Conservation (phyloP, 768 basidiomycete species). For the Boletus pseudo-olivaceus region DNA sequence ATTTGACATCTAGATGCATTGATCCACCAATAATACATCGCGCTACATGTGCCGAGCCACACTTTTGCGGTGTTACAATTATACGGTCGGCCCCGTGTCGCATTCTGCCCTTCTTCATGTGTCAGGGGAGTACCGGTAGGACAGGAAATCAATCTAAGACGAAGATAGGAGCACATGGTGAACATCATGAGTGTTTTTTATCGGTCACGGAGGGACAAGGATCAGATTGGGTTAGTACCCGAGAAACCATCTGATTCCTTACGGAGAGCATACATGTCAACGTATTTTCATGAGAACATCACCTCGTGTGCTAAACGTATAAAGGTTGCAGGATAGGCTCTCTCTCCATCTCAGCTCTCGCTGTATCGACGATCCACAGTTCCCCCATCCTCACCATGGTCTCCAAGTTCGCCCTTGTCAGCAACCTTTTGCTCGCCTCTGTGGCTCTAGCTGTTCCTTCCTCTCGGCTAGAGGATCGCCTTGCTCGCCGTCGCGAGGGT, state of each 20-base stretch:
- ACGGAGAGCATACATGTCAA: not conserved
- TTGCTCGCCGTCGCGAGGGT: conserved; percentile 11
- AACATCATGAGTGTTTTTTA: not conserved
- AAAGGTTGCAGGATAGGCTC: conserved; percentile 1
- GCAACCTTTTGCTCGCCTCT: conserved; percentile 18
- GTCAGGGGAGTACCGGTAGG: not conserved
- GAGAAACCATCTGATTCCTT: not conserved
- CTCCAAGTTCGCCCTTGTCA: conserved; percentile 14
- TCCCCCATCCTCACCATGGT: conserved; percentile 11
- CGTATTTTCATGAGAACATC: conserved; percentile 1
- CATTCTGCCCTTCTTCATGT: not conserved
- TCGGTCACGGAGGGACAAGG: not conserved
- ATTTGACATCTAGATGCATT: not conserved
- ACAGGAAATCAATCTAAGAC: not conserved
- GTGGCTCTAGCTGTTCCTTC: conserved; percentile 13
- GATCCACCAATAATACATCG: not conserved
- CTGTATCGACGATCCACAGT: not conserved
- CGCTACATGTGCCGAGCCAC: not conserved
- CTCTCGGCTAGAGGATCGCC: conserved; percentile 10
- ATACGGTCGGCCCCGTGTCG: not conserved
- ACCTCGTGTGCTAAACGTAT: conserved; percentile 2
- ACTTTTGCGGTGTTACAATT: not conserved
- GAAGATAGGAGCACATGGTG: not conserved
- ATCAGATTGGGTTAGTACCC: not conserved
- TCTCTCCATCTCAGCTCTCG: not conserved